Evolutionary conservation across 1,284 basidiomycete species (phyloP), one percentile per base, ranked within the genome.

Genomic region (Microbotryomycetes sp.): DNA sequence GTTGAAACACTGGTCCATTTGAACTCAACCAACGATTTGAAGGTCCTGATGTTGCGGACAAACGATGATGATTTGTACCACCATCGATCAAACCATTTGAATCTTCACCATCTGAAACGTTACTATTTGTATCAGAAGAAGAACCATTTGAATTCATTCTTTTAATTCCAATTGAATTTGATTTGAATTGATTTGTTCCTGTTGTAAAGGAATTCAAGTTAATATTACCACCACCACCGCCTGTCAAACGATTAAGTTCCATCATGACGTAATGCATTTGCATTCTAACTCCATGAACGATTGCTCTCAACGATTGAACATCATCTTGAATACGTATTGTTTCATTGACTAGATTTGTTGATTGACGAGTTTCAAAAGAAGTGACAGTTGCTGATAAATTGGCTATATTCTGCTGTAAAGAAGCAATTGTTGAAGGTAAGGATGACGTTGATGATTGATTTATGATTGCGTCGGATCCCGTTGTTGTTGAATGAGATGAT

Each of bases 191-290:
- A n/a, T n/a, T n/a, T n/a, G n/a, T n/a, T n/a, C n/a, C n/a, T n/a
- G n/a, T n/a, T n/a, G n/a, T n/a, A n/a, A n/a, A n/a, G n/a, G n/a
- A n/a, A n/a, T n/a, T n/a, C n/a, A n/a, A n/a, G n/a, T n/a, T n/a
- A n/a, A n/a, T n/a, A n/a, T n/a, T n/a, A n/a, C n/a, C n/a, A n/a
- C n/a, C n/a, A n/a, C n/a, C n/a, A n/a, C n/a, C 23, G 30, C 49
- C 56, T 19, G 12, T 26, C 31, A 28, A 23, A 22, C 32, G 25
- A 45, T 49, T 49, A 16, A 42, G 3, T 6, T 26, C 29, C 5
- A n/a, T 49, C 19, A 62, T 25, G 19, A 62, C 29, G 46, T 58
- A 47, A 9, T 54, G 56, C 60, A 62, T 62, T 32, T 62, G 60
- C 60, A 62, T 62, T 16, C 60, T 32, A 28, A 62, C 49, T 23